Conservation (phyloP, 1,139 yeast genomes). For the Yarrowia galli region DNA sequence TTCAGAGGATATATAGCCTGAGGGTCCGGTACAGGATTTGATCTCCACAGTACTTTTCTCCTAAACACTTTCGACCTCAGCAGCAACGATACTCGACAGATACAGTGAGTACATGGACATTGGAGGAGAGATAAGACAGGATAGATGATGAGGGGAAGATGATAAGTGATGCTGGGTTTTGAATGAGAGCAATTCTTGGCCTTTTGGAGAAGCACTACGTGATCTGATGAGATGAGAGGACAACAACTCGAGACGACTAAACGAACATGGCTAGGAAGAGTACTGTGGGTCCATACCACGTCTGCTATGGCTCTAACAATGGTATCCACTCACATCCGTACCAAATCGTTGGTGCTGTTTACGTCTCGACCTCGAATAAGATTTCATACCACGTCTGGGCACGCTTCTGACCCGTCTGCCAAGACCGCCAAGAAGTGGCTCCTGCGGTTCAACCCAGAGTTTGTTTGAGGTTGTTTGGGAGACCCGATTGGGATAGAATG, state of each 20-base stretch:
- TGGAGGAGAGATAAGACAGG: not conserved
- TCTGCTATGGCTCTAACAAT: too few relatives aligned
- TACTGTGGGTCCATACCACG: too few relatives aligned
- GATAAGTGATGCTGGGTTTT: not conserved
- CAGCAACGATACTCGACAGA: conserved; percentile 4
- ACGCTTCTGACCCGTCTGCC: not conserved
- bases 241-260: too few relatives aligned
- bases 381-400: not conserved
- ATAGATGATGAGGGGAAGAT: not conserved
- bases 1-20: not conserved
- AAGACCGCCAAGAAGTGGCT: conserved; percentile 32
- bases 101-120: conserved; percentile 13
- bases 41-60: not conserved
- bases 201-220: too few relatives aligned
- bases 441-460: conserved; percentile 15
- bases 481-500: not conserved
- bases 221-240: too few relatives aligned
- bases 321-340: too few relatives aligned
- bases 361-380: not conserved
- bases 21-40: not conserved
- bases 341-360: not conserved
- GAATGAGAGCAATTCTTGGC: conserved; percentile 31
- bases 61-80: not conserved
- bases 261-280: too few relatives aligned
- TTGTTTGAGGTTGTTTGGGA: conserved; percentile 3